A percentile compares a stretch with the other conserved stretches of the same genome.
phyloP scores from a whole-genome alignment of 2,329 filamentous ascomycete genomes.

The Colletotrichum chrysophilum region DNA sequence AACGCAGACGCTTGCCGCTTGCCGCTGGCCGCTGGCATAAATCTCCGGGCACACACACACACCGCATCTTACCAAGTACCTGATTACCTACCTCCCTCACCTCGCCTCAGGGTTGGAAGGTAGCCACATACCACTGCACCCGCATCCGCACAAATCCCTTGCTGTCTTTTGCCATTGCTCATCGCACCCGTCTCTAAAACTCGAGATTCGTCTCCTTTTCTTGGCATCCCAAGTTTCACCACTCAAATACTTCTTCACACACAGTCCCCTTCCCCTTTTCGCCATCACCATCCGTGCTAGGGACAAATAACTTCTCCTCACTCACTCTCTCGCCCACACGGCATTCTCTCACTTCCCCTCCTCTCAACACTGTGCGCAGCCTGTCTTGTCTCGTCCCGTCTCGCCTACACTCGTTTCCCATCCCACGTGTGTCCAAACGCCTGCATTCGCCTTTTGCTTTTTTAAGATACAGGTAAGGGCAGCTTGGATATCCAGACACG shows the following conservation, averaged over 20 bases:
- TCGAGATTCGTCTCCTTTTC: conserved; percentile 8
- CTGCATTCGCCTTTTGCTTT: not conserved
- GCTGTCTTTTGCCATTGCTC: not conserved
- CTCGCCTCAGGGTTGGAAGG: not conserved
- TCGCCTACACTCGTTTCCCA: conserved; percentile 1
- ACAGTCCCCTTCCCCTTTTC: not conserved
- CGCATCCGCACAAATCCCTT: not conserved
- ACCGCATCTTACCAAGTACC: not conserved
- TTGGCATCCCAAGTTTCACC: conserved; percentile 13
- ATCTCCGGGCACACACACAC: not conserved
- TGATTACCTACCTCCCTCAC: not conserved
- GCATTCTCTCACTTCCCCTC: not conserved
- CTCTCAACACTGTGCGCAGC: not conserved
- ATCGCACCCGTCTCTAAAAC: not conserved
- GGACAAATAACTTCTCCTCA: not conserved
- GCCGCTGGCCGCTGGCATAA: not conserved
- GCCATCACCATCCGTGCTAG: not conserved
- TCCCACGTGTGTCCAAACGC: not conserved
- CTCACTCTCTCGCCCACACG: not conserved
- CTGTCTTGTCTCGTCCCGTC: not conserved
- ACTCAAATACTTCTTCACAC: not conserved
- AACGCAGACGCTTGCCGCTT: not conserved
- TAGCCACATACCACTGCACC: not conserved
- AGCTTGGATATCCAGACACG: not conserved
- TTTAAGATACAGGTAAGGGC: not conserved